Percentiles rank a stretch among this genome's conserved stretches.
Conservation (phyloP, 2,329 filamentous ascomycete species). For the Triangularia verruculosa region DNA sequence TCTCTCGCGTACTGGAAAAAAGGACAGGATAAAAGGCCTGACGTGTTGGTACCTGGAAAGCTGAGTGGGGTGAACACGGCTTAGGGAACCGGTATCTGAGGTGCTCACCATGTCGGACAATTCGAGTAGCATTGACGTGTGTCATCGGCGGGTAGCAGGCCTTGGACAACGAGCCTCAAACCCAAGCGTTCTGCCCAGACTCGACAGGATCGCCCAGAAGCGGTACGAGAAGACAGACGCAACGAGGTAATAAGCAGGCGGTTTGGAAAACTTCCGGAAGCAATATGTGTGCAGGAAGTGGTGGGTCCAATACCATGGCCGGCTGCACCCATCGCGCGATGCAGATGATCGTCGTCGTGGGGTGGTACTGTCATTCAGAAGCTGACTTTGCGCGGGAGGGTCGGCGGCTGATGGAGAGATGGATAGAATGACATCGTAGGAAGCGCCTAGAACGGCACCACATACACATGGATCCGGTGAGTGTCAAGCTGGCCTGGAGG, state of each 20-base stretch:
- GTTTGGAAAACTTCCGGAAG: constrained; percentile 10
- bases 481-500: not conserved
- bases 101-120: not conserved
- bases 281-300: not conserved
- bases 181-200: constrained; percentile 14
- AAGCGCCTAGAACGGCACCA: constrained; percentile 12
- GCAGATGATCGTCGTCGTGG: constrained; percentile 10
- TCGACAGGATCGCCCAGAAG: constrained; percentile 12
- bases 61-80: constrained; percentile 12
- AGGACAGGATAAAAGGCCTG: constrained; percentile 26
- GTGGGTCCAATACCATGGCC: not conserved
- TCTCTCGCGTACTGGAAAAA: constrained; percentile 28
- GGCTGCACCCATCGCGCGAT: constrained; percentile 5
- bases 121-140: constrained; percentile 9
- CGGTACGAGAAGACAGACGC: constrained; percentile 9
- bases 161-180: constrained; percentile 12
- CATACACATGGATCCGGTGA: not conserved
- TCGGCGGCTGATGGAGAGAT: constrained; percentile 1
- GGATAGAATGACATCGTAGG: constrained; percentile 7
- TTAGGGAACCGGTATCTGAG: constrained; percentile 17
- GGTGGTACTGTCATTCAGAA: constrained; percentile 17
- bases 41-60: constrained; percentile 25
- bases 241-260: not conserved
- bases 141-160: constrained; percentile 9
- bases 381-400: constrained; percentile 5